phyloP scores from a whole-genome alignment of 208 protist species.

The Crithidia fasciculata region DNA sequence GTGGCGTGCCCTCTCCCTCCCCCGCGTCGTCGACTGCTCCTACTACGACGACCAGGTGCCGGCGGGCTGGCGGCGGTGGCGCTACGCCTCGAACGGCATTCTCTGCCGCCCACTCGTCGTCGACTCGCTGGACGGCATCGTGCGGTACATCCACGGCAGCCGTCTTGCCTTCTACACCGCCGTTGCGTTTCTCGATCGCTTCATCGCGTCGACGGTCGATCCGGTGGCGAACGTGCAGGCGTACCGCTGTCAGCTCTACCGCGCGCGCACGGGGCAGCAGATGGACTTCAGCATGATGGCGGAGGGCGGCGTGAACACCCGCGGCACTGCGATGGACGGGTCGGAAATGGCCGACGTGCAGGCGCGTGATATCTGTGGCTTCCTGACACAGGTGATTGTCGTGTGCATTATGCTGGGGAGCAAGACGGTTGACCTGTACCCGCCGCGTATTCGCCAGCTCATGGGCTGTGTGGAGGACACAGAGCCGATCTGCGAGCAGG shows the following conservation, averaged over 20 bases:
- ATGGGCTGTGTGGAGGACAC: conserved; percentile 55
- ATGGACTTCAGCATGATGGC: conserved; percentile 29
- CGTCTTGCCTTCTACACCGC: conserved; percentile 72
- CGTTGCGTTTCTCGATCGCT: conserved; percentile 70
- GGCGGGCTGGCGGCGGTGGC: conserved; percentile 62
- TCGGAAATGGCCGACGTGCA: conserved; percentile 15
- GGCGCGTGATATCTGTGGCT: conserved; percentile 41
- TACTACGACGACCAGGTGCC: conserved; percentile 43
- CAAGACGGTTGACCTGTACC: conserved; percentile 79
- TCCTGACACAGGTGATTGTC: conserved; percentile 76
- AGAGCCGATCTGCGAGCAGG: conserved; percentile 39
- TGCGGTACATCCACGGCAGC: conserved; percentile 61
- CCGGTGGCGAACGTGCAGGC: conserved; percentile 37
- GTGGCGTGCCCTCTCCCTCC: conserved; percentile 40
- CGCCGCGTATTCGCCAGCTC: conserved; percentile 60
- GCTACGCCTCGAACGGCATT: conserved; percentile 51
- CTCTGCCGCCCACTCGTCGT: conserved; percentile 61
- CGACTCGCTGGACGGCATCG: conserved; percentile 77
- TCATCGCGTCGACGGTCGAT: conserved; percentile 49
- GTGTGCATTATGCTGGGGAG: conserved; percentile 80
- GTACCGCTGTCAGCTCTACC: conserved; percentile 24
- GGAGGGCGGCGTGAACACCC: neutral
- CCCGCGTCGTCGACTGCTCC: conserved; percentile 26
- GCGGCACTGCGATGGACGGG: neutral
- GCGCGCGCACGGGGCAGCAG: conserved; percentile 19